Evolutionary conservation across 495 filamentous ascomycete genomes (phyloP).

Genomic region (Talaromyces adpressus): DNA sequence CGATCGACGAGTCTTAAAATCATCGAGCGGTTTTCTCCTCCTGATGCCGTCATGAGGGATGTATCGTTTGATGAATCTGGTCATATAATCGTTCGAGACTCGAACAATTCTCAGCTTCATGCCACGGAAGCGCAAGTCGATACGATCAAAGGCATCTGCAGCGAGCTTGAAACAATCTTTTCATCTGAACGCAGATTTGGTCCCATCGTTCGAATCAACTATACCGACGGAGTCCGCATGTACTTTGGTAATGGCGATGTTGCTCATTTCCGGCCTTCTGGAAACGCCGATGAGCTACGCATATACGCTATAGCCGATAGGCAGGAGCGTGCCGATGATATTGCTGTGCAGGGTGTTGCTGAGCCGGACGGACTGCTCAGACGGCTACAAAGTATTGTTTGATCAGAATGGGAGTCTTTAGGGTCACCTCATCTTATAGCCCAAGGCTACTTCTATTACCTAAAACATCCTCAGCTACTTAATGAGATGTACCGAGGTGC

Average conservation of each 20-base stretch:
- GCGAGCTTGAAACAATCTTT: constrained; percentile 16
- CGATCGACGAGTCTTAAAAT: constrained; percentile 21
- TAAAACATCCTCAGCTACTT: too few species aligned
- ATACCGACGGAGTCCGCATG: constrained; percentile 21
- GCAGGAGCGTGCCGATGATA: constrained; percentile 19
- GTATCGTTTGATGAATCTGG: constrained; percentile 3
- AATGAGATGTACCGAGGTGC: too few species aligned
- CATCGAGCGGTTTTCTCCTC: constrained; percentile 16
- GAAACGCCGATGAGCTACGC: constrained; percentile 23
- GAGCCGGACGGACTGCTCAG: constrained; percentile 19
- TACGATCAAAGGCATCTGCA: constrained; percentile 5
- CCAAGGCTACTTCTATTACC: too few species aligned
- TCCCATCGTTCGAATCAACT: constrained; percentile 15
- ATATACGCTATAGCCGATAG: constrained; percentile 20
- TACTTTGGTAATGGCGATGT: constrained; percentile 20
- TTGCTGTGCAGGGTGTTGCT: constrained; percentile 13
- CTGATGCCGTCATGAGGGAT: constrained; percentile 8
- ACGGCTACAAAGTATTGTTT: constrained; percentile 1
- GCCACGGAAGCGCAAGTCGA: background rate
- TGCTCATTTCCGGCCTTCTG: constrained; percentile 23
- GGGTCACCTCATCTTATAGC: too few species aligned
- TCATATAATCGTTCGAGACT: background rate
- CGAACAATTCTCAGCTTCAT: background rate
- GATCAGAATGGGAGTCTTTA: too few species aligned
- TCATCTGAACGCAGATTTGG: constrained; percentile 15